Conservation (phyloP, 2,329 filamentous ascomycete genomes). For the Ceratocystis variospora region DNA sequence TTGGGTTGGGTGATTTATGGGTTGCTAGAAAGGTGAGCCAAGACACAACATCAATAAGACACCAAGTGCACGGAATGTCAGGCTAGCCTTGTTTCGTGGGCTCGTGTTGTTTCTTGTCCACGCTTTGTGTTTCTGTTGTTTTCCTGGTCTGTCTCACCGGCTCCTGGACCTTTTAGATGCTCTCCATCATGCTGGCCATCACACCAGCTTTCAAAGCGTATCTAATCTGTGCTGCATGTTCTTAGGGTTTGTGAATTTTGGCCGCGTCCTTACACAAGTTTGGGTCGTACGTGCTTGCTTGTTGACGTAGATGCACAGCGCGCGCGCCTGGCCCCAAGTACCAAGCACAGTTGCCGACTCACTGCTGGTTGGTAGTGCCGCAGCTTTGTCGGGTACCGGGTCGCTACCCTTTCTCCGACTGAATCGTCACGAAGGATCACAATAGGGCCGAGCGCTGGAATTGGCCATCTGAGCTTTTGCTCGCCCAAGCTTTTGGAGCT, state of each 20-base stretch:
- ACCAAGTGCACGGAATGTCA: background rate
- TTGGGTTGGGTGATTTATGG: background rate
- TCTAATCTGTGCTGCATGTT: too few relatives aligned
- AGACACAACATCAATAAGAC: background rate
- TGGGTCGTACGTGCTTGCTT: too few relatives aligned
- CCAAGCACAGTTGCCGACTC: background rate
- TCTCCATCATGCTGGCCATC: too few relatives aligned
- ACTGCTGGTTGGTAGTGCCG: background rate
- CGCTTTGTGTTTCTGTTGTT: background rate
- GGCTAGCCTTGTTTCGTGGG: background rate
- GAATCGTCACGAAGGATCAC: background rate
- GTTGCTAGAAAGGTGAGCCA: background rate
- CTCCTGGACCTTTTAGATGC: too few relatives aligned
- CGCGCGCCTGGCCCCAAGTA: background rate
- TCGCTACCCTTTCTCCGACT: background rate
- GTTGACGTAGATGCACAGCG: too few relatives aligned
- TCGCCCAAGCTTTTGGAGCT: conserved; percentile 2
- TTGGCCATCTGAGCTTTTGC: background rate
- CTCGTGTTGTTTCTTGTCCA: background rate
- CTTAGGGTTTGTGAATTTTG: too few relatives aligned
- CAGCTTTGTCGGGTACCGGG: background rate
- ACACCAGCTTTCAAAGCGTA: too few relatives aligned
- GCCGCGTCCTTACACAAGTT: too few relatives aligned
- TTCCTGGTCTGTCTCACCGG: background rate
- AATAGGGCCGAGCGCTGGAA: background rate